phyloP scores from a whole-genome alignment of 805 yeast genomes.

The Lachancea quebecensis region DNA sequence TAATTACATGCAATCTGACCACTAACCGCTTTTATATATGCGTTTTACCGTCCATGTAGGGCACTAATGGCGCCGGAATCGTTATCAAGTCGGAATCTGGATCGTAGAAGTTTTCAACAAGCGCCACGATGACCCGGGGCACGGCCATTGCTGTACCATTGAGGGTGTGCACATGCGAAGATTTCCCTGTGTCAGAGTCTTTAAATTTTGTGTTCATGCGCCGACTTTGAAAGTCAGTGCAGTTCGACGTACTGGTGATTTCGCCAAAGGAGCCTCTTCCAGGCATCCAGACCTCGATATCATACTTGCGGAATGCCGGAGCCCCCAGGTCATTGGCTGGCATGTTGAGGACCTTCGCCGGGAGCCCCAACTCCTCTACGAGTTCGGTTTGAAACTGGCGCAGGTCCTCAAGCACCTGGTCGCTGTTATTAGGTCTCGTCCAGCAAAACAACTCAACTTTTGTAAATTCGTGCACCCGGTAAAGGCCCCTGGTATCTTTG shows the following conservation, averaged over 20 bases:
- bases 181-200: slow-evolving; percentile 28
- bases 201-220: slow-evolving; percentile 64
- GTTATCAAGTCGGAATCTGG: slow-evolving; percentile 43
- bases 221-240: slow-evolving; percentile 85
- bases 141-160: slow-evolving; percentile 96
- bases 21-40: slow-evolving; percentile 10
- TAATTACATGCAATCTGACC: no score
- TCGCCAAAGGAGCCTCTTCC: slow-evolving; percentile 94
- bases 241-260: slow-evolving; percentile 82
- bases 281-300: slow-evolving; percentile 98
- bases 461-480: slow-evolving; percentile 93
- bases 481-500: slow-evolving; percentile 81
- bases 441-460: slow-evolving; percentile 88
- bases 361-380: slow-evolving; percentile 60
- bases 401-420: slow-evolving; percentile 49
- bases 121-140: slow-evolving; percentile 82
- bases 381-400: slow-evolving; percentile 59
- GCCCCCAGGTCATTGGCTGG: slow-evolving; percentile 89
- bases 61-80: slow-evolving; percentile 63
- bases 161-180: slow-evolving; percentile 63
- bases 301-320: slow-evolving; percentile 87
- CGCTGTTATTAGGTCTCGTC: slow-evolving; percentile 44
- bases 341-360: slow-evolving; percentile 79
- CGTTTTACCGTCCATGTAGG: slow-evolving; percentile 63
- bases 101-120: slow-evolving; percentile 81